These are phyloP conservation scores for Penicillium sp. DNA, from an alignment of 2,329 filamentous ascomycete genomes.

Conservation along the genomic window DNA sequence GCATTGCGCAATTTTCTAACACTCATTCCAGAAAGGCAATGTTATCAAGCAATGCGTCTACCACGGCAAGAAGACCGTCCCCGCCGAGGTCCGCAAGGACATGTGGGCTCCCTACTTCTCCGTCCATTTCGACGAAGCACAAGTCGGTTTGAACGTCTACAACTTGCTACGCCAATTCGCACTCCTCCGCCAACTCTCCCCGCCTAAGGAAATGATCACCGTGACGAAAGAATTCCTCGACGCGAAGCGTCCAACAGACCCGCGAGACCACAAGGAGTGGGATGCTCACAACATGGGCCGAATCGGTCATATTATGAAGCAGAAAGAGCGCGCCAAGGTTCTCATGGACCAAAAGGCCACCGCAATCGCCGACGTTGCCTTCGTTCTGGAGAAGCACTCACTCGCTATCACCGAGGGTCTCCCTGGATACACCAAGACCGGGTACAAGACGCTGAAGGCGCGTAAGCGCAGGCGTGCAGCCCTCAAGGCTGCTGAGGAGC, in stretches of 20 bases:
- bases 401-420: constrained; percentile 35
- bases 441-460: constrained; percentile 33
- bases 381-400: constrained; percentile 56
- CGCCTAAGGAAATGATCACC: constrained; percentile 46
- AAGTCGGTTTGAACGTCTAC: constrained; percentile 57
- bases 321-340: constrained; percentile 52
- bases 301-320: constrained; percentile 47
- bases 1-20: constrained; percentile 10
- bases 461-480: constrained; percentile 34
- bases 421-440: constrained; percentile 30
- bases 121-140: constrained; percentile 55
- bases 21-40: constrained; percentile 48
- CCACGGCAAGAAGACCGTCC: constrained; percentile 65
- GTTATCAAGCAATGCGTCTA: constrained; percentile 61
- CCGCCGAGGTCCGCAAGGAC: constrained; percentile 60
- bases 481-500: constrained; percentile 25
- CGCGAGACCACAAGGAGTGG: constrained; percentile 43
- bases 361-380: constrained; percentile 61
- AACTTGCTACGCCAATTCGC: constrained; percentile 63
- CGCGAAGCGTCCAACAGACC: constrained; percentile 41
- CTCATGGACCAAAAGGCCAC: constrained; percentile 69
- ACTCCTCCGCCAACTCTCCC: constrained; percentile 59
- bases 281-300: constrained; percentile 44
- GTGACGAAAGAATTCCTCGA: constrained; percentile 47
- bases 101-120: constrained; percentile 64